Evolutionary conservation across 2,329 filamentous ascomycete genomes (phyloP), one percentile per base, ranked within the genome.

Genomic region (Trichoderma simmonsii): DNA sequence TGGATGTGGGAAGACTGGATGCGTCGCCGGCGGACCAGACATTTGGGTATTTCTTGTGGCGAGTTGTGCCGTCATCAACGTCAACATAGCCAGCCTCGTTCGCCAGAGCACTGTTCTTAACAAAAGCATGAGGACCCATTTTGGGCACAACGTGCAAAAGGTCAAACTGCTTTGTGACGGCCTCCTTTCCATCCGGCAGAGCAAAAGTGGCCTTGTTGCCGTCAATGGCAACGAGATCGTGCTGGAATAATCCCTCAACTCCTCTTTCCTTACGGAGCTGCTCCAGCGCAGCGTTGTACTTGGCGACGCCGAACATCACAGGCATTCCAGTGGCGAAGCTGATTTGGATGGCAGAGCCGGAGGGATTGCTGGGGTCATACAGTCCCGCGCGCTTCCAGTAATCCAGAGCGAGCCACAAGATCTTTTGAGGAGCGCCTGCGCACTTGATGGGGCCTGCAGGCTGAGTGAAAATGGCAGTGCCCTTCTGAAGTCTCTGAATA

Each of bases 381-480:
- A 87, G 77, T 2, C 87, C 87, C 0, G 82, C 81, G 34, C 81
- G 80, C 79, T 86, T 88, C 88, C 88, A 90, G 78, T 87, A 79
- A 76, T 90, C 87, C 56, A 89, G 79, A 1, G 88, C 88, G 18
- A 90, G 83, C 88, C 88, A 90, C 86, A 90, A 86, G 76, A 85
- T 81, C 80, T 90, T 90, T 74, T 90, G 88, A 12, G 88, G 88
- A 3, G 87, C 88, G 57, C 88, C 88, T 3, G 88, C 88, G 73
- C 88, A 90, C 79, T 90, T 90, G 79, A 90, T 83, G 6, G 85
- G 81, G 59, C 88, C 87, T 0, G 86, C 82, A 2, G 88, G 88
- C 73, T 89, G 88, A 1, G 87, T 89, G 81, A 90, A 90, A 74
- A 90, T 84, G 48, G 88, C 88, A 5, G 77, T 80, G 3, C 88